Conservation (phyloP, 2,329 filamentous ascomycete species). For the Annulohypoxylon truncatum region DNA sequence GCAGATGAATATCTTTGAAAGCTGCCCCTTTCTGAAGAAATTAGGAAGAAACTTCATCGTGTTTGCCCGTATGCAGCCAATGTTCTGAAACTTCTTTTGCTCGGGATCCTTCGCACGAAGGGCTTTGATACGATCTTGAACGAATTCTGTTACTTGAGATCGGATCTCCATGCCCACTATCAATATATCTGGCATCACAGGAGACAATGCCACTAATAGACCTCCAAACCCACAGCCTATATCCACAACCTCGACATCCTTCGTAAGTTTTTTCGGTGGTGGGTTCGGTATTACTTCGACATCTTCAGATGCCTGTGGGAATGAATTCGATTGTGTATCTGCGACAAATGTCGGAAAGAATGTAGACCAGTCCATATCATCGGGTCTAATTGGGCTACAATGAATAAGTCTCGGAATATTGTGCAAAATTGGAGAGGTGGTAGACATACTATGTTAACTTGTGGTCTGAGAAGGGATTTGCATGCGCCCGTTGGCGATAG, state of each 20-base stretch:
- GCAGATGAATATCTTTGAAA: conserved; percentile 95
- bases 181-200: conserved; percentile 82
- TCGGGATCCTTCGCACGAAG: conserved; percentile 74
- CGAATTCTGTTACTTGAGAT: conserved; percentile 88
- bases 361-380: conserved; percentile 89
- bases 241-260: conserved; percentile 90
- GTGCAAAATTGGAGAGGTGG: background rate
- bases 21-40: conserved; percentile 85
- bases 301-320: conserved; percentile 32
- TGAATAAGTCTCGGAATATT: conserved; percentile 36
- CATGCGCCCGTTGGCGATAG: conserved; percentile 95
- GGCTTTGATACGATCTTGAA: conserved; percentile 86
- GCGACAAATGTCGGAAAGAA: conserved; percentile 81
- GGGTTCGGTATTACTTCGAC: conserved; percentile 27
- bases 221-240: conserved; percentile 98
- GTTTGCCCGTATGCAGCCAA: conserved; percentile 89
- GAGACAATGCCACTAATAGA: conserved; percentile 85
- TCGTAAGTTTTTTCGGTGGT: conserved; percentile 59
- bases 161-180: conserved; percentile 95
- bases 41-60: conserved; percentile 99
- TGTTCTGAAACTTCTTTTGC: conserved; percentile 78
- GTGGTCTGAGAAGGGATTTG: conserved; percentile 98
- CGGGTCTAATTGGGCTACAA: conserved; percentile 78
- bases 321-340: conserved; percentile 50
- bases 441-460: conserved; percentile 81